Base-by-base conservation (phyloP, 495 filamentous ascomycete genomes). In the Aspergillus steynii region DNA sequence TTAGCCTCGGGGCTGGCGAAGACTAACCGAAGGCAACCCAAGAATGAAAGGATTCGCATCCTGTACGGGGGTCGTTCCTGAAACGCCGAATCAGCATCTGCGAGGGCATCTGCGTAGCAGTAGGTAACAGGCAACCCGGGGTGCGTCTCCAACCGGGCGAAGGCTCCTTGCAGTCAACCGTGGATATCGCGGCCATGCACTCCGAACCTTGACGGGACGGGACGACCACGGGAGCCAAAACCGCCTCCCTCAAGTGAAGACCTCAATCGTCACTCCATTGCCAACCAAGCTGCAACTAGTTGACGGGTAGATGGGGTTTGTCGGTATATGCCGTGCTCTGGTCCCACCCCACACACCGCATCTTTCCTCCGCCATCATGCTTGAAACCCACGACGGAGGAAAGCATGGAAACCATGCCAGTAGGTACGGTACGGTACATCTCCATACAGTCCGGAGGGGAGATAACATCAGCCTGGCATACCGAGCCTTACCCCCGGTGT, bases 141-240 rank as follows among this genome's bases (percentile, higher is more conserved):
- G 31, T 34, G 31, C 31, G 37, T 42, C 37, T 42, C 20, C 20
- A 20, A 20, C 20, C 20, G 20, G 20, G 20, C 20, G 20, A 20
- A 20, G 20, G 20, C 70, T 72, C 75, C 75, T 76, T 78, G 72
- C 74, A 63, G 61, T 68, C 60, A 67, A 72, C 67, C 70, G 61
- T 77, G 74, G 71, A 65, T 68, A 61, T 71, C 61, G 20, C 48
- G 67, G 62, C 66, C 71, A 75, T 69, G 66, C 68, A 66, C 68
- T 69, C 74, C 73, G 69, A 78, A 78, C 77, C 77, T 79, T 78
- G 73, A 79, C 77, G 77, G 77, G 74, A 74, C 77, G 77, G 77
- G 68, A 72, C 76, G 74, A 61, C 50, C 53, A 59, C 66, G 61
- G 64, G 61, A 69, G 55, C 61, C 63, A 63, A 69, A 56, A 2